Base-by-base conservation (phyloP, 202 grass and related monocot species). In the Carex sylvatica region DNA sequence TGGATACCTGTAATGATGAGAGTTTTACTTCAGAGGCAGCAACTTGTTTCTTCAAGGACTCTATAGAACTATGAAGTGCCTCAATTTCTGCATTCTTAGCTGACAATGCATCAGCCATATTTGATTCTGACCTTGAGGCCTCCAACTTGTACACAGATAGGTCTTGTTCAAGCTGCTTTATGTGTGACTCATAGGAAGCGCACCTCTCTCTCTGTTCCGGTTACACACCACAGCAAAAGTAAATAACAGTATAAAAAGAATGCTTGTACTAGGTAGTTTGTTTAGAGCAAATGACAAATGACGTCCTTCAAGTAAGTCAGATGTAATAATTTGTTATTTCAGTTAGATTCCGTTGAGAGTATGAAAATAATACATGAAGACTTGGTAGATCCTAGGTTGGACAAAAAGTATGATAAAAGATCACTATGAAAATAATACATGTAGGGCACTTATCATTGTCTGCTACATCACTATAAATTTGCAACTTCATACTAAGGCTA, bases 31-130 rank as follows among this genome's bases (percentile, higher is more conserved):
- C 96, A 58, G 91, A 87, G 87, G 87, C 81, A 78, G 86, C 55
- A 76, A 90, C 80, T 74, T 91, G 87, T 82, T 87, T 98, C 88
- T 95, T 98, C 89, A 94, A 85, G 85, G 89, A 83, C 65, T 98
- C 92, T 86, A 93, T 84, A 56, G 92, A 99, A 83, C 83, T 90
- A 76, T 42, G 56, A 71, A 99, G 91, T 76, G 86, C 81, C 80
- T 99, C 96, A 68, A 99, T 95, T 92, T 99, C 96, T 15, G 88
- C 56, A 51, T 99, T 99, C 84, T 99, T 99, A 59, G 96, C 89
- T 79, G 85, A 85, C 86, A 99, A 88, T 90, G 96, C 96, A 91
- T 99, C 96, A 86, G 92, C 75, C 96, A 99, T 90, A 78, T 99
- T 99, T 70, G 91, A 93, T 88, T 99, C 96, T 23, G 75, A 91